Evolutionary conservation across 257 asterid genomes (phyloP).

Genomic region (Solanum sejunctum): DNA sequence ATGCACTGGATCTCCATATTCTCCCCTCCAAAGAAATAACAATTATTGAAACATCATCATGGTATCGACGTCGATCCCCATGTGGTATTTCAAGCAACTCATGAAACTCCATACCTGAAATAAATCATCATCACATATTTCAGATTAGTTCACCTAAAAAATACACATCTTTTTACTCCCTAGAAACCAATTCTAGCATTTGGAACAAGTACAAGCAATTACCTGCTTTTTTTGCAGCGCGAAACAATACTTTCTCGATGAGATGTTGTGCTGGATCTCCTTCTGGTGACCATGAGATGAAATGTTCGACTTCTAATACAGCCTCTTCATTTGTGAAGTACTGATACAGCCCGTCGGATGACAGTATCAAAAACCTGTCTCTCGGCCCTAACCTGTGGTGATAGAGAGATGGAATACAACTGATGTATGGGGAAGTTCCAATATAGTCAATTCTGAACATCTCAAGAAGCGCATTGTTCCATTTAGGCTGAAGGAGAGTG

Average conservation of each 20-base stretch:
- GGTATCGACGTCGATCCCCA: conserved; percentile 92
- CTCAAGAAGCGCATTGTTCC: conserved; percentile 82
- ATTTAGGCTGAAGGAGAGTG: conserved; percentile 62
- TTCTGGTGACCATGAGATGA: conserved; percentile 83
- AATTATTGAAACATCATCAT: conserved; percentile 89
- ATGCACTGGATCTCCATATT: conserved; percentile 93
- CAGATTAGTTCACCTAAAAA: neutral
- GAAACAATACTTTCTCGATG: conserved; percentile 74
- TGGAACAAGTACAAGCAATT: neutral
- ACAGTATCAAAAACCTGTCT: conserved; percentile 65
- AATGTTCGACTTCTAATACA: conserved; percentile 71
- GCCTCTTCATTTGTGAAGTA: conserved; percentile 98
- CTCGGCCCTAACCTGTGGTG: conserved; percentile 67
- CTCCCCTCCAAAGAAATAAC: conserved; percentile 96
- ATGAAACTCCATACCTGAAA: conserved; percentile 84
- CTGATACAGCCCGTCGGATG: conserved; percentile 90
- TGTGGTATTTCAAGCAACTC: conserved; percentile 92
- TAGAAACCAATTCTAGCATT: neutral
- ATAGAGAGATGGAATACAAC: conserved; percentile 62
- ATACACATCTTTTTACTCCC: neutral
- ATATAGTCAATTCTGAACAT: conserved; percentile 71
- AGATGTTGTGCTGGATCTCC: conserved; percentile 99
- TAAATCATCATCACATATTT: neutral
- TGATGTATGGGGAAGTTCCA: conserved; percentile 62
- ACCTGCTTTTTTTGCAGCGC: conserved; percentile 96